A percentile compares a stretch with the other conserved stretches of the same genome.
Conservation (phyloP, 495 filamentous ascomycete species). For the Aspergillus sclerotioniger region DNA sequence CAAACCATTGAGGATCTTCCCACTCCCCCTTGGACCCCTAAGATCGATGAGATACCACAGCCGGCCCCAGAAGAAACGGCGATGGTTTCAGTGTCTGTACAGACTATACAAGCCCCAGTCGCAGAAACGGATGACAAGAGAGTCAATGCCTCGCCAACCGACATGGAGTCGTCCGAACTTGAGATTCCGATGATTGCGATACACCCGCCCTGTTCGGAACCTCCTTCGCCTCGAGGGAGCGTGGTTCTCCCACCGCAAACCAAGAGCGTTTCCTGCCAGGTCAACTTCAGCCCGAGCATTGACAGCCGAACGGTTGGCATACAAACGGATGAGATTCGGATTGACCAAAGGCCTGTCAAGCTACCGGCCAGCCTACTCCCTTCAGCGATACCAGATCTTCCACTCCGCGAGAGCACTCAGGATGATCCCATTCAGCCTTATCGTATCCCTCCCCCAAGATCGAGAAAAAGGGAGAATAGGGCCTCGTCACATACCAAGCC, state of each 20-base stretch:
- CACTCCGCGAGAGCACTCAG: constrained; percentile 23
- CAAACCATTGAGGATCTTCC: constrained; percentile 68
- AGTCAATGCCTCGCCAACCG: constrained; percentile 19
- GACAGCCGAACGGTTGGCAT: constrained; percentile 53
- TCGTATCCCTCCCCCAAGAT: constrained; percentile 34
- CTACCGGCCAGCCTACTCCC: constrained; percentile 76
- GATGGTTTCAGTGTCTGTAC: constrained; percentile 63
- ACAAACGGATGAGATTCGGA: constrained; percentile 85
- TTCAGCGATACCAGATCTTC: constrained; percentile 53
- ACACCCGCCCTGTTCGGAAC: constrained; percentile 62
- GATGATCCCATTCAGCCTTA: constrained; percentile 32
- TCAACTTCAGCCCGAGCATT: constrained; percentile 35
- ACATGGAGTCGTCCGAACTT: constrained; percentile 25
- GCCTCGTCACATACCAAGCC: constrained; percentile 14
- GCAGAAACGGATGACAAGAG: constrained; percentile 13
- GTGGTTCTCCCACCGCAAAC: constrained; percentile 64
- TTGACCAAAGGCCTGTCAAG: constrained; percentile 70
- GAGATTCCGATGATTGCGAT: constrained; percentile 64
- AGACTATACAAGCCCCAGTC: constrained; percentile 53
- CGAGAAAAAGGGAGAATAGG: constrained; percentile 26
- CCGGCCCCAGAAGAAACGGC: constrained; percentile 17
- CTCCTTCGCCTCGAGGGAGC: constrained; percentile 58
- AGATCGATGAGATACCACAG: constrained; percentile 35
- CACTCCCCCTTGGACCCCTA: constrained; percentile 69
- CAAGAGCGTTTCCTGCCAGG: constrained; percentile 58